phyloP scores from a whole-genome alignment of 2,329 filamentous ascomycete genomes.

The Basipetospora chlamydospora region DNA sequence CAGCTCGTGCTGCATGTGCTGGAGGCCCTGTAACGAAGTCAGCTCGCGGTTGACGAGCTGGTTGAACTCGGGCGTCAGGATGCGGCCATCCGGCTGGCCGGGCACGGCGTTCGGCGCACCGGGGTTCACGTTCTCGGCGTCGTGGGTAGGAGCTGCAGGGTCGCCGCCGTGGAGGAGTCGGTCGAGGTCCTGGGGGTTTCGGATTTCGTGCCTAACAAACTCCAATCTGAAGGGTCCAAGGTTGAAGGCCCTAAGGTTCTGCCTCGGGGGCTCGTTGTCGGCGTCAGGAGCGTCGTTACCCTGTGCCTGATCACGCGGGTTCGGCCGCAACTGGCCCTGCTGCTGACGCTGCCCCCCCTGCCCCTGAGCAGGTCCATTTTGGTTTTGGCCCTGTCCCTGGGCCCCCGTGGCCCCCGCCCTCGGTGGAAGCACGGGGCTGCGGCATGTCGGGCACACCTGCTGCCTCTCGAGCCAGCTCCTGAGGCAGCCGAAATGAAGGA shows the following conservation, averaged over 20 bases:
- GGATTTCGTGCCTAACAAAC: constrained; percentile 7
- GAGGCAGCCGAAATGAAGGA: constrained; percentile 84
- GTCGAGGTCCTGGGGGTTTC: constrained; percentile 4
- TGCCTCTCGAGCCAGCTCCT: constrained; percentile 96
- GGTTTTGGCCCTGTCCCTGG: constrained; percentile 14
- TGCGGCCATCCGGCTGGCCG: no score
- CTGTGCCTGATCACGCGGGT: constrained; percentile 2
- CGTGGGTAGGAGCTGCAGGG: no score
- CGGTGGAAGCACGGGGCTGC: constrained; percentile 62
- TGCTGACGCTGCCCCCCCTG: constrained; percentile 10
- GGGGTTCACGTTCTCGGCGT: no score
- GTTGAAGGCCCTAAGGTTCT: constrained; percentile 20
- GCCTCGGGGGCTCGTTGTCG: constrained; percentile 4
- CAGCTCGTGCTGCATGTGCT: constrained; percentile 51
- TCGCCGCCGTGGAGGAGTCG: constrained; percentile 5
- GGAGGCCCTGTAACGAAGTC: constrained; percentile 34
- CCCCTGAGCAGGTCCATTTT: constrained; percentile 16
- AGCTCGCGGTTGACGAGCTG: constrained; percentile 53
- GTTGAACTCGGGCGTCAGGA: constrained; percentile 22
- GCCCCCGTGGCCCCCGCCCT: constrained; percentile 15
- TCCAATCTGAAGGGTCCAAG: constrained; percentile 9
- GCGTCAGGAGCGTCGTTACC: background rate
- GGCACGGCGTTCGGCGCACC: no score
- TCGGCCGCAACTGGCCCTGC: constrained; percentile 8
- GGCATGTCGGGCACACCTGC: constrained; percentile 91